These are phyloP conservation scores for Entomortierella lignicola DNA, from an alignment of 192 early-diverging fungal genomes.

Conservation along the genomic window DNA sequence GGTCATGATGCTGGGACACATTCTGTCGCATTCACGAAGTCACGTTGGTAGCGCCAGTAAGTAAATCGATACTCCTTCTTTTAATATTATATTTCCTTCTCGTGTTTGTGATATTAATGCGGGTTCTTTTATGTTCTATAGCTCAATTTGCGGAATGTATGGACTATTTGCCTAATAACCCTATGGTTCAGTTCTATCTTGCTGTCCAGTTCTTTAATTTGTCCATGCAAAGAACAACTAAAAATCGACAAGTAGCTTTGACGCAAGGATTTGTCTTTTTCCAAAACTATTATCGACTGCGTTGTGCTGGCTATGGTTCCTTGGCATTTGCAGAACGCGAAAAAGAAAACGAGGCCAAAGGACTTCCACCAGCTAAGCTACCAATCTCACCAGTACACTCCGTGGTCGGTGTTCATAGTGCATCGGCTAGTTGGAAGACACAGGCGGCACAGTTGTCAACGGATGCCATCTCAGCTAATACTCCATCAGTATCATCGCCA, in stretches of 20 bases:
- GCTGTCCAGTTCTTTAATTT: conserved; percentile 72
- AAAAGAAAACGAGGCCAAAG: conserved; percentile 10
- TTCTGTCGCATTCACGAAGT: conserved; percentile 62
- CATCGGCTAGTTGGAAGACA: conserved; percentile 4
- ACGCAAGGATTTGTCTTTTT: conserved; percentile 55
- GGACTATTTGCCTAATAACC: conserved; percentile 69
- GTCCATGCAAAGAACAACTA: conserved; percentile 74
- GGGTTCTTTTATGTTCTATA: neutral
- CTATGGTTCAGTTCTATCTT: conserved; percentile 72
- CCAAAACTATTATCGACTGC: conserved; percentile 41
- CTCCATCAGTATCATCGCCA: neutral
- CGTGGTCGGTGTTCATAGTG: conserved; percentile 4
- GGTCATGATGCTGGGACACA: conserved; percentile 70
- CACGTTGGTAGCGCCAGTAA: conserved; percentile 72
- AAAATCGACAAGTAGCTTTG: conserved; percentile 78
- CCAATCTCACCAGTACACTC: conserved; percentile 1
- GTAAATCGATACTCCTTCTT: neutral
- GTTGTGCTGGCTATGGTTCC: conserved; percentile 24
- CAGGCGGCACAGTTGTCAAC: conserved; percentile 2
- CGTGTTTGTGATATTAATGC: neutral
- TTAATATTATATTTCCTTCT: neutral
- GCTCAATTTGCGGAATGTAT: conserved; percentile 70
- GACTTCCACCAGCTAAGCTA: neutral
- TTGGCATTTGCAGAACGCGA: conserved; percentile 19
- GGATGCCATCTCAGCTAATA: neutral